phyloP scores from a whole-genome alignment of 768 basidiomycete genomes.

The Pisolithus orientalis region DNA sequence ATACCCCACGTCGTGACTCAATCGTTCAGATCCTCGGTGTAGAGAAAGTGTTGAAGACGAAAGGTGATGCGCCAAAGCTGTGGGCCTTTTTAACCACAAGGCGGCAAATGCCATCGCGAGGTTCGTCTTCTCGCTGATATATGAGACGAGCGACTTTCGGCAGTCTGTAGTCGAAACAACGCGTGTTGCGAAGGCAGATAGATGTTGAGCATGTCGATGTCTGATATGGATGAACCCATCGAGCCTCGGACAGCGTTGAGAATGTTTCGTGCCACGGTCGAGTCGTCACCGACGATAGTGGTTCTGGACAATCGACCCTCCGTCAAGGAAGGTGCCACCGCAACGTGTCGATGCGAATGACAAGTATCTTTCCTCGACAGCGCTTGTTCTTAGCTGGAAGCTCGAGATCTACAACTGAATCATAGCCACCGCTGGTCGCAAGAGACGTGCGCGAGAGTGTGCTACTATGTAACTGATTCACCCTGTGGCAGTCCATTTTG shows the following conservation, averaged over 20 bases:
- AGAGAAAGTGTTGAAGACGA: constrained; percentile 98
- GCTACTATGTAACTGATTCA: too few species aligned
- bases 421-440: too few species aligned
- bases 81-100: not conserved
- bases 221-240: constrained; percentile 88
- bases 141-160: constrained; percentile 81
- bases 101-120: constrained; percentile 39
- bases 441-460: too few species aligned
- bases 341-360: too few species aligned
- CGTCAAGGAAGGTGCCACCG: constrained; percentile 31
- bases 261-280: constrained; percentile 84
- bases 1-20: constrained; percentile 73
- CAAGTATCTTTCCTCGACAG: too few species aligned
- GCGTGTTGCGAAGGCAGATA: constrained; percentile 82
- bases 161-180: constrained; percentile 92
- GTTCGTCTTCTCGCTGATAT: constrained; percentile 96
- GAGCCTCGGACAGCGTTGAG: constrained; percentile 91
- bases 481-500: too few species aligned
- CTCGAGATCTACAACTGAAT: too few species aligned
- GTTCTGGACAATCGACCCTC: constrained; percentile 79
- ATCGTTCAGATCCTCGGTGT: constrained; percentile 98
- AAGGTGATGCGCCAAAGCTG: constrained; percentile 96
- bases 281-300: constrained; percentile 75
- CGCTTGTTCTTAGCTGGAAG: too few species aligned
- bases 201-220: constrained; percentile 91